Base-by-base conservation (phyloP, 768 basidiomycete genomes). In the Melanogaster broomeanus region DNA sequence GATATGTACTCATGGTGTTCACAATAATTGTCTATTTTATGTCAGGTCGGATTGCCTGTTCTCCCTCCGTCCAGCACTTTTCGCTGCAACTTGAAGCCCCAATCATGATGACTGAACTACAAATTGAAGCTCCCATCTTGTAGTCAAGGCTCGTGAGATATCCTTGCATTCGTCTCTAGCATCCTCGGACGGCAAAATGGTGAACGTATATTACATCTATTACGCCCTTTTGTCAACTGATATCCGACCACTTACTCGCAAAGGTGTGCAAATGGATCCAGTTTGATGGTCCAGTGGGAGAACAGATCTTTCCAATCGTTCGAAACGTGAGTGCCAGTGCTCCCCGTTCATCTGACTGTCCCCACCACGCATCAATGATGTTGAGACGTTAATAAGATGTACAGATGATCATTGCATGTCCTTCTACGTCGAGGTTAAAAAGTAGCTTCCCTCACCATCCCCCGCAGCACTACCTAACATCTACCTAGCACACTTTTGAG, bases 251-350 rank as follows among this genome's bases (percentile, higher is more conserved):
- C 37, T 31, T 27, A 30, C 41, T 38, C 22, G 21, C 18, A 38
- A 52, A 94, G 91, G 85, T 88, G 81, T 57, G 78, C 82, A 12
- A 90, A 94, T 59, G 91, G 90, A 0, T 82, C 85, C 3, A 76
- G 74, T 13, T 69, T 85, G 1, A 75, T 96, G 11, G 74, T 81
- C 0, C 82, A 87, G 33, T 85, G 83, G 57, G 92, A 96, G 66
- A 82, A 90, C 57, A 71, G 85, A 19, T 74, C 77, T 0, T 77
- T 91, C 38, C 82, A 85, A 37, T 58, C 82, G 21, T 79, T 82
- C 39, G 53, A 74, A 27, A 53, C 74, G 87, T 86, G 48, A 49
- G 63, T 45, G 24, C 19, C n/a, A n/a, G n/a, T n/a, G n/a, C n/a
- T 22, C 38, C 18, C 22, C 6, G 15, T 34, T n/a, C 11, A 2